Conservation (phyloP, 768 basidiomycete genomes). For the Chalciporus chontae region DNA sequence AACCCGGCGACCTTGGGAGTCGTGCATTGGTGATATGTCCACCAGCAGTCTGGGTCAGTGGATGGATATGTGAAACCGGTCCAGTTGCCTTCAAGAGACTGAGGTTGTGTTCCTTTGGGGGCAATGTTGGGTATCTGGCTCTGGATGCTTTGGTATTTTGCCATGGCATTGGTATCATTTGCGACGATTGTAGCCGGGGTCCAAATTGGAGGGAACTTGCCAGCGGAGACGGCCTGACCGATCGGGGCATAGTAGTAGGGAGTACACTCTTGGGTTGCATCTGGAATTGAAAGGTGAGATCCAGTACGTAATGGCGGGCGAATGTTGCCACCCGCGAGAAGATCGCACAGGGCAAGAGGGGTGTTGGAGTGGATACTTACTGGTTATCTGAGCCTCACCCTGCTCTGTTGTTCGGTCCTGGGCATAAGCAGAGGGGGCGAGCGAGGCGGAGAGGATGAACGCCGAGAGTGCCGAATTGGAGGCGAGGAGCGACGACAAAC, state of each 20-base stretch:
- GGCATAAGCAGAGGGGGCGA: constrained; percentile 10
- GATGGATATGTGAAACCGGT: constrained; percentile 33
- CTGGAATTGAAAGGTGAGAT: constrained; percentile 14
- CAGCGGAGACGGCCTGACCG: constrained; percentile 23
- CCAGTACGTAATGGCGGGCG: neutral
- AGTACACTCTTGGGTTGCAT: constrained; percentile 38
- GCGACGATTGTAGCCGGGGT: constrained; percentile 40
- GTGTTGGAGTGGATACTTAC: constrained; percentile 19
- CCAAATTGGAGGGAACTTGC: constrained; percentile 46
- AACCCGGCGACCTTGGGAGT: constrained; percentile 46
- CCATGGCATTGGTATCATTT: constrained; percentile 40
- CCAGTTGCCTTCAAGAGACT: constrained; percentile 29
- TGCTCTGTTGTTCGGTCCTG: constrained; percentile 34
- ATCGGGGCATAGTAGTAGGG: constrained; percentile 42
- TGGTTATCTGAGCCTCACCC: constrained; percentile 35
- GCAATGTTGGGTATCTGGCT: constrained; percentile 45
- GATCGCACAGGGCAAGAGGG: too few species aligned
- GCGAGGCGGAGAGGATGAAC: constrained; percentile 3
- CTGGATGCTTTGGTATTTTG: constrained; percentile 43
- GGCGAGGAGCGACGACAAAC: constrained; percentile 16
- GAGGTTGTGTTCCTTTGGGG: constrained; percentile 33
- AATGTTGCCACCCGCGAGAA: too few species aligned
- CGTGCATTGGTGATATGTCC: constrained; percentile 37
- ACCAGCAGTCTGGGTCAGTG: constrained; percentile 50
- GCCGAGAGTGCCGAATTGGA: neutral